These are phyloP conservation scores for Oxyria digyna DNA, from an alignment of 148 eudicot species.

Conservation along the genomic window DNA sequence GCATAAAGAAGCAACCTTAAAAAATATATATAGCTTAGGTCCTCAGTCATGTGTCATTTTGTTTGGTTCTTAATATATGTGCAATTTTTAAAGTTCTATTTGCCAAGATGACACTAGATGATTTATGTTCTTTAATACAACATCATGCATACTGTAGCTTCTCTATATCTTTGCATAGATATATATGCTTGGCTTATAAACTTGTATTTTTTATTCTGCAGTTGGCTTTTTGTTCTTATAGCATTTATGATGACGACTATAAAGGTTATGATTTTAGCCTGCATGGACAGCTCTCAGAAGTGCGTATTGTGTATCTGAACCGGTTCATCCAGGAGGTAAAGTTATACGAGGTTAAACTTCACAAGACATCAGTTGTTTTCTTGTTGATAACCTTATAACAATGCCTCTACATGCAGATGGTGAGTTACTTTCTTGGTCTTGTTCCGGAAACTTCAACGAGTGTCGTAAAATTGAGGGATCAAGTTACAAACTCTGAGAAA, in stretches of 20 bases:
- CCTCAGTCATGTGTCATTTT: neutral
- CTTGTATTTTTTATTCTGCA: constrained; percentile 23
- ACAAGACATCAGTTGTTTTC: neutral
- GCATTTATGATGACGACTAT: constrained; percentile 73
- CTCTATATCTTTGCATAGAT: neutral
- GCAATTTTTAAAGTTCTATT: neutral
- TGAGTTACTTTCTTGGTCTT: constrained; percentile 86
- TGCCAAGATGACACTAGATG: neutral
- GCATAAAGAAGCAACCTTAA: neutral
- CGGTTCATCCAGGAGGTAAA: constrained; percentile 93
- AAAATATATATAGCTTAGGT: neutral
- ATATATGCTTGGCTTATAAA: neutral
- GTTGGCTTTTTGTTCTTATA: constrained; percentile 65
- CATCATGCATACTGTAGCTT: neutral
- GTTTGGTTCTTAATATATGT: neutral
- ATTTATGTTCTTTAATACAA: neutral
- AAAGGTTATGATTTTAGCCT: constrained; percentile 86
- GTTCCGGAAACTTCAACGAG: constrained; percentile 51
- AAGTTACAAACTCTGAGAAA: constrained; percentile 76
- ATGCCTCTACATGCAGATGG: constrained; percentile 29
- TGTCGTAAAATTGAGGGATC: constrained; percentile 64
- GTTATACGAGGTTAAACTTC: neutral
- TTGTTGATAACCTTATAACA: constrained; percentile 10
- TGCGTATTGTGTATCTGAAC: constrained; percentile 73
- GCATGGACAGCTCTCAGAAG: constrained; percentile 87